Base-by-base conservation (phyloP, 108 stramenopile genomes). In the Cyclotella kingstonii region DNA sequence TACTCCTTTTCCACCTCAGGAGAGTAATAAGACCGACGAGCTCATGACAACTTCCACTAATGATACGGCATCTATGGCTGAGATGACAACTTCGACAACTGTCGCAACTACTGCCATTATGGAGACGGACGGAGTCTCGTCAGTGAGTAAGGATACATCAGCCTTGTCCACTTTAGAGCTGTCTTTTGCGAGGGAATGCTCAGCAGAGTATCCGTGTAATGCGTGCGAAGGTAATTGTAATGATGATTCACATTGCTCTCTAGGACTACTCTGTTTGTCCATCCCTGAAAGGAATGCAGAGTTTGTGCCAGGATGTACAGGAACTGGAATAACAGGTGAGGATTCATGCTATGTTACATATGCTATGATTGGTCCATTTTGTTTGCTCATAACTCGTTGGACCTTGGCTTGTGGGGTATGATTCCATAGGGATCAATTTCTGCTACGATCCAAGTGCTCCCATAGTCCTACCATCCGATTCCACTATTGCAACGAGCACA, bases 171-270 rank as follows among this genome's bases (percentile, higher is more conserved):
- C 42, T 26, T 45, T 11, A 8, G 47, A 71, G 5, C 52, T 73
- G 58, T n/a, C 39, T 10, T 66, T 57, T 49, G 38, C 63, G 1
- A 54, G 74, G 5, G 74, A 76, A 50, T 76, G 74, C 29, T 43
- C 74, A 5, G 53, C 34, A 12, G 53, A 34, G 4, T 15, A 63
- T 6, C 51, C 41, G 12, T 70, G 68, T 63, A 45, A 51, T 10
- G 53, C 33, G 21, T 76, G 74, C 41, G 62, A 76, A 45, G 68
- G 68, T 14, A 68, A 76, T 40, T 76, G 74, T 21, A 68, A 76
- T 31, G 38, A 53, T 8, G 74, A 76, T 45, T 21, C 49, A 8
- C 54, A 76, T 17, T 76, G 74, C 44, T 42, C 21, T 0, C 29
- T 11, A 7, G 47, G 55, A 3, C 42, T 76, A 6, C n/a, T 28